phyloP scores from a whole-genome alignment of 352 stramenopile species.

The Aphanomyces stellatus region DNA sequence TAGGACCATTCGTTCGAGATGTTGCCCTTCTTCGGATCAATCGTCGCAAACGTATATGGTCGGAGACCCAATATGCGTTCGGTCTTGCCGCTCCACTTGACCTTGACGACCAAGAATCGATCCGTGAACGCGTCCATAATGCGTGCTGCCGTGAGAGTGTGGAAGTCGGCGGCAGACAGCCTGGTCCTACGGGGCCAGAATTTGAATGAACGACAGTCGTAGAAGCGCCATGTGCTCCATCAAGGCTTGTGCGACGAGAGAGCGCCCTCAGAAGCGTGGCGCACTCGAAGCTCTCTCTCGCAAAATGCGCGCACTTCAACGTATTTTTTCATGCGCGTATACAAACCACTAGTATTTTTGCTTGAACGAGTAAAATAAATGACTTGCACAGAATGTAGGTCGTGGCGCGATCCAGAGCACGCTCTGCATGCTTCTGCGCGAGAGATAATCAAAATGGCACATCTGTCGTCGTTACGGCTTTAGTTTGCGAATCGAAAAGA shows the following conservation, averaged over 20 bases:
- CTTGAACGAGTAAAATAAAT: too few species aligned
- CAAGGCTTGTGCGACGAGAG: not conserved
- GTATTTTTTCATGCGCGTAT: too few species aligned
- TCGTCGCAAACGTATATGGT: constrained; percentile 9
- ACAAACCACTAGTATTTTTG: too few species aligned
- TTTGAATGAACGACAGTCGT: too few species aligned
- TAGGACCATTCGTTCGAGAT: constrained; percentile 19
- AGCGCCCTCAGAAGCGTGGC: not conserved
- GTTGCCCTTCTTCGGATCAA: constrained; percentile 1
- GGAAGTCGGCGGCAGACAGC: too few species aligned
- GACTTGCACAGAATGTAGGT: too few species aligned
- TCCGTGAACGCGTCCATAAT: constrained; percentile 10
- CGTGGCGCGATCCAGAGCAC: too few species aligned
- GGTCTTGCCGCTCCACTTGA: constrained; percentile 12
- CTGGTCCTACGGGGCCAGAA: too few species aligned
- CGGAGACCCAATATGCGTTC: constrained; percentile 7
- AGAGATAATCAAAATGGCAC: not conserved
- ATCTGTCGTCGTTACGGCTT: not conserved
- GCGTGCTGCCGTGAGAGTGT: not conserved
- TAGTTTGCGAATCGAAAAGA: constrained; percentile 4
- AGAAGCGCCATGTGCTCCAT: too few species aligned
- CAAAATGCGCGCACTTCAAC: not conserved
- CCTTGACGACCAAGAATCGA: constrained; percentile 9
- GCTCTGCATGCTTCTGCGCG: too few species aligned
- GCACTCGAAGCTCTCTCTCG: not conserved